phyloP scores from a whole-genome alignment of 495 filamentous ascomycete genomes.

The Daldinia childiae region DNA sequence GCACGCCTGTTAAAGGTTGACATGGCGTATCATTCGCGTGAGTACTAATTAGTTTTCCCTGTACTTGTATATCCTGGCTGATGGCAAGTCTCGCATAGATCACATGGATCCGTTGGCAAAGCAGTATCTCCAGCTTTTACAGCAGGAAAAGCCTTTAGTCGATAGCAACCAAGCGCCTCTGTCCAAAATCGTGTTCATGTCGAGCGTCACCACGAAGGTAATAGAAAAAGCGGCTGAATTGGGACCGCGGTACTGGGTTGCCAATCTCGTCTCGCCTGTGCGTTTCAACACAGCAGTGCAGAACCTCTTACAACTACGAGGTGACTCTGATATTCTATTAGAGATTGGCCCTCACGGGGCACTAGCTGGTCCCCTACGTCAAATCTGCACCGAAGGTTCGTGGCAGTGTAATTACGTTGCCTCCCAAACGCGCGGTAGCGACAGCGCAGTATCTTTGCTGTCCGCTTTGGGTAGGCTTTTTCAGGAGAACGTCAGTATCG shows the following conservation, averaged over 20 bases:
- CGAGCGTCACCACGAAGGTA: background rate
- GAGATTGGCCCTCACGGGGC: slow-evolving; percentile 23
- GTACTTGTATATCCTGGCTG: background rate
- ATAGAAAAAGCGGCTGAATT: slow-evolving; percentile 9
- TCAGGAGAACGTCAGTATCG: slow-evolving; percentile 32
- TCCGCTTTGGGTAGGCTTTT: background rate
- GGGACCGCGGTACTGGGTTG: slow-evolving; percentile 43
- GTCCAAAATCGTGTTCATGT: background rate
- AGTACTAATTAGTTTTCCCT: background rate
- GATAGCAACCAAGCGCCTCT: background rate
- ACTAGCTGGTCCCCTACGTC: background rate
- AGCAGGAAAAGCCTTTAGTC: background rate
- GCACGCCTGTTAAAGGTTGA: background rate
- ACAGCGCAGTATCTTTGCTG: background rate
- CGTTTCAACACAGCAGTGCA: slow-evolving; percentile 49
- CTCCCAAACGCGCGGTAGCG: background rate
- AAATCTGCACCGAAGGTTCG: background rate
- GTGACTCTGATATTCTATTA: slow-evolving; percentile 46
- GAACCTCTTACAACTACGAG: slow-evolving; percentile 30
- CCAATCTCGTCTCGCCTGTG: slow-evolving; percentile 47
- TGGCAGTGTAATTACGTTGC: background rate
- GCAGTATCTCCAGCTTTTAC: background rate
- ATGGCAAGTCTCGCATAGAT: background rate
- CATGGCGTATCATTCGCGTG: background rate
- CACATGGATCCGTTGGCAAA: background rate